Base-by-base conservation (phyloP, 148 eudicot genomes). In the Rhododendron ovatum region DNA sequence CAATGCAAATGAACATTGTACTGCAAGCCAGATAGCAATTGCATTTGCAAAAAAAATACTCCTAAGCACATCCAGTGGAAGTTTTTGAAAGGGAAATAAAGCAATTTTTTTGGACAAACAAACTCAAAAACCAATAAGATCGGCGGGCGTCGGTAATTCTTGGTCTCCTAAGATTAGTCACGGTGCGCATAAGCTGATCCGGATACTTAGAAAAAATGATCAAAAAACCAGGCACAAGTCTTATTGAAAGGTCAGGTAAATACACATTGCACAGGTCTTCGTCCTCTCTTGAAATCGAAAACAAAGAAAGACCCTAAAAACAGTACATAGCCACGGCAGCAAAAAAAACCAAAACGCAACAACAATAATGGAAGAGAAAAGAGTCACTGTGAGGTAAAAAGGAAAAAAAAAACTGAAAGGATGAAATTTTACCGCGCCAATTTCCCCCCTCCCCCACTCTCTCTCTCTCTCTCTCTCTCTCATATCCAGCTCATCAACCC, bases 261-360 rank as follows among this genome's bases (percentile, higher is more conserved):
- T 80, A 80, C 63, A 80, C 83, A 80, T 80, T 50, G 83, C 83
- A 80, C 55, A 15, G 65, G 83, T 51, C 83, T 26, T 30, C 15
- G 67, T 50, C 83, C 67, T 28, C 83, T 80, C 82, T 80, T 0
- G 65, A 53, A 33, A 80, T 30, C 17, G 15, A 15, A 80, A 80
- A 51, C 10, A 80, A 17, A 30, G 33, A 15, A 53, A 30, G 15
- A 45, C 13, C 33, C 12, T 59, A 26, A 11, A 30, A 80, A 20
- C 37, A 80, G 45, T 7, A 53, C 41, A 50, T 26, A 26, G 33
- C 22, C 59, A 17, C 48, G 8, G 30, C 45, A n/a, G 81, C 61
- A 4, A n/a, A 48, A 48, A 51, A 15, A 80, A 80, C 2, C 3
- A 39, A 39, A 18, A 37, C 3, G n/a, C 41, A 37, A 20, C 10